phyloP scores from a whole-genome alignment of 331 rosid species.

The Malus hybrid region DNA sequence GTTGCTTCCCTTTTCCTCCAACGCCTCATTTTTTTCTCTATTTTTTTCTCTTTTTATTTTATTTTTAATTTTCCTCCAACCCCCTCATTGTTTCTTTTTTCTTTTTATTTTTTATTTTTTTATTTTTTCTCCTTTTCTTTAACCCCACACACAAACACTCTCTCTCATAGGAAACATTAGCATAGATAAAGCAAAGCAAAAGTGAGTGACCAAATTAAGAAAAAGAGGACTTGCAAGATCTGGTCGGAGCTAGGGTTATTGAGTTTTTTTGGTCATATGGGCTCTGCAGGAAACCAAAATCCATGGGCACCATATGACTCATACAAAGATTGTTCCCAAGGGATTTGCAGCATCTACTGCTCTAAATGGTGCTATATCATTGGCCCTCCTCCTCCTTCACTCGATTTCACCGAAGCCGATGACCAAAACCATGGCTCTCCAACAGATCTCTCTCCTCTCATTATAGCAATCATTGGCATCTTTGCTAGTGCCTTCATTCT shows the following conservation, averaged over 20 bases:
- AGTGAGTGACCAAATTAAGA: not conserved
- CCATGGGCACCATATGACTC: conserved; percentile 38
- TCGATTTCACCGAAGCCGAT: not conserved
- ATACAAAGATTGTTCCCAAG: conserved; percentile 53
- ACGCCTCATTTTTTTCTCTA: conserved; percentile 3
- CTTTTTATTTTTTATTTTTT: no score
- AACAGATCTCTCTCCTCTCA: conserved; percentile 66
- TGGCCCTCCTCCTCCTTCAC: conserved; percentile 66
- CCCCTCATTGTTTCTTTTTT: conserved; percentile 3
- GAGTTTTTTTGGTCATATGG: conserved; percentile 22
- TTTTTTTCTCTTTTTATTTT: not conserved
- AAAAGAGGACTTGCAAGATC: conserved; percentile 8
- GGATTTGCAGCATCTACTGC: conserved; percentile 67
- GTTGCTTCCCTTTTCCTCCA: conserved; percentile 40
- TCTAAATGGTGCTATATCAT: conserved; percentile 71
- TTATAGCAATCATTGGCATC: conserved; percentile 66
- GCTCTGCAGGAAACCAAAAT: conserved; percentile 31
- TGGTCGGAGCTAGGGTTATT: not conserved
- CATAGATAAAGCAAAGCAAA: not conserved
- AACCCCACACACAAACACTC: conserved; percentile 3
- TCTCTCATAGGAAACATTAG: not conserved
- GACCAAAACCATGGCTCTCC: not conserved
- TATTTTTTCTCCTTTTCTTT: conserved; percentile 10
- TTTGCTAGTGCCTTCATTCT: conserved; percentile 55
- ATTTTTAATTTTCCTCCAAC: conserved; percentile 17